Conservation (phyloP, 768 basidiomycete species). For the Ramaria sp. region DNA sequence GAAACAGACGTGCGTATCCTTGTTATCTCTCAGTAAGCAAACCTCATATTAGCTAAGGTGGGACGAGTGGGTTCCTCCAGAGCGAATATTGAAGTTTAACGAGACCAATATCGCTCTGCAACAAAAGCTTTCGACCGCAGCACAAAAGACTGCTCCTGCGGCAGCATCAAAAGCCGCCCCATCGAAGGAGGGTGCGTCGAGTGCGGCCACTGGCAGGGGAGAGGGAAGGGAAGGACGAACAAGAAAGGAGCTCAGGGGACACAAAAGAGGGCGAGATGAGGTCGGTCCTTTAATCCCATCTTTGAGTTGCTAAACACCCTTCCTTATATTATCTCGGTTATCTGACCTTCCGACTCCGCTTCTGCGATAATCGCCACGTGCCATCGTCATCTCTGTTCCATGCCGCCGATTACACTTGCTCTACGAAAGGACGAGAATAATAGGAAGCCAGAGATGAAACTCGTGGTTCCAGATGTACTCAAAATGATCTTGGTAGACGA, state of each 20-base stretch:
- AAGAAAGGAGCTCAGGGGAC: constrained; percentile 55
- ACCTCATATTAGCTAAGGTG: constrained; percentile 44
- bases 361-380: not conserved
- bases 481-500: constrained; percentile 90
- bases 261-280: constrained; percentile 68
- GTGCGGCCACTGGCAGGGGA: constrained; percentile 17
- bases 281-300: constrained; percentile 24
- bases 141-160: constrained; percentile 12
- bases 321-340: too few relatives aligned
- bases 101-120: constrained; percentile 73
- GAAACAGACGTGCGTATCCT: constrained; percentile 77
- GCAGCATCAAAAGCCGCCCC: constrained; percentile 8
- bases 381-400: not conserved
- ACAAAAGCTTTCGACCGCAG: constrained; percentile 37
- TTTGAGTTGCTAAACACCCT: too few relatives aligned
- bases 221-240: constrained; percentile 23
- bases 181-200: constrained; percentile 10
- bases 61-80: constrained; percentile 93
- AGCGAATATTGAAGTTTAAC: constrained; percentile 73
- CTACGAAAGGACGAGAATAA: constrained; percentile 56
- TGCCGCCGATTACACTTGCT: not conserved
- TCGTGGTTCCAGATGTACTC: constrained; percentile 81
- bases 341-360: not conserved
- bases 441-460: constrained; percentile 81
- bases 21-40: not conserved